A percentile compares a stretch with the other conserved stretches of the same genome.
Evolutionary conservation across 345 rosid species (phyloP).

Genomic region (Pugionium cornutum): DNA sequence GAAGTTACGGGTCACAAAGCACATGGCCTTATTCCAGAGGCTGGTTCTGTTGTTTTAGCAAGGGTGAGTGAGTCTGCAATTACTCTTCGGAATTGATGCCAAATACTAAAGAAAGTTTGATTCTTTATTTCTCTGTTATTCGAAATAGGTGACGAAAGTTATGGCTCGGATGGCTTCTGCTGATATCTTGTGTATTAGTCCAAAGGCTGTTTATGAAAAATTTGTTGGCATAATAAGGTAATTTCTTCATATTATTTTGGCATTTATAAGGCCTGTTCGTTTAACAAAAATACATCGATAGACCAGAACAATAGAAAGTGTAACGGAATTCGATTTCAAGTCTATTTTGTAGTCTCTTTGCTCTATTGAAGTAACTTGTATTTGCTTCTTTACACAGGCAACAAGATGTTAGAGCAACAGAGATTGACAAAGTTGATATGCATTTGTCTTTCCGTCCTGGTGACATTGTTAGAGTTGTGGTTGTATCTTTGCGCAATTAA

Average conservation of each 20-base stretch:
- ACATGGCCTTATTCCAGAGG: constrained; percentile 78
- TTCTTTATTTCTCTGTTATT: background rate
- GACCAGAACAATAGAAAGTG: background rate
- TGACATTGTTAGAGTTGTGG: constrained; percentile 84
- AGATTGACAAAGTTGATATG: constrained; percentile 93
- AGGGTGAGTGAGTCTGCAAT: constrained; percentile 51
- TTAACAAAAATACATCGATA: too few relatives aligned
- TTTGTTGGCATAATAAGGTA: constrained; percentile 83
- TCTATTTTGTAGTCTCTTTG: too few relatives aligned
- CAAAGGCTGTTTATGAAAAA: constrained; percentile 76
- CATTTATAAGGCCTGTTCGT: too few relatives aligned
- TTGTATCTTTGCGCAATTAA: constrained; percentile 60
- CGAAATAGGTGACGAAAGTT: constrained; percentile 73
- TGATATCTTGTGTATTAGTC: constrained; percentile 83
- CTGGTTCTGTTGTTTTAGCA: constrained; percentile 78
- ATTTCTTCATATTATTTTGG: too few relatives aligned
- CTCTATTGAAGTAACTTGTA: background rate
- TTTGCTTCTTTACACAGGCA: constrained; percentile 51
- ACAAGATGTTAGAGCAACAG: constrained; percentile 92
- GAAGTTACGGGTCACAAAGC: constrained; percentile 87
- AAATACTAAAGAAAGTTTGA: background rate
- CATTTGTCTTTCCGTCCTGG: constrained; percentile 78
- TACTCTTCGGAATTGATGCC: constrained; percentile 1
- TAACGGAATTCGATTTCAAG: too few relatives aligned
- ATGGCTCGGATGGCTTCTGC: constrained; percentile 73